Conservation (phyloP, 441 rosid genomes). For the Euphorbia schlechtendalii region DNA sequence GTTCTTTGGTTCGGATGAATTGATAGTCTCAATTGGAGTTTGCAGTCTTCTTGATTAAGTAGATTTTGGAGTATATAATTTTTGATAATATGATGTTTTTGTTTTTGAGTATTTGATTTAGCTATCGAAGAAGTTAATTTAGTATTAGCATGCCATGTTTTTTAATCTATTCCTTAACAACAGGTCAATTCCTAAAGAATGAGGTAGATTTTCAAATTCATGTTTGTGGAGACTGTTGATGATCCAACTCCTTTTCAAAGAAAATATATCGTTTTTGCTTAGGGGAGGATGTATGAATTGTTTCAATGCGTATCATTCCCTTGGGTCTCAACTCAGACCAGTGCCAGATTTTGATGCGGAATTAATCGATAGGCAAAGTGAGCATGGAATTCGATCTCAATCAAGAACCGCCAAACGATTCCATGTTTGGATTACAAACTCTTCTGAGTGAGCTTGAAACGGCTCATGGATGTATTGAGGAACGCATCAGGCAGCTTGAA, state of each 20-base stretch:
- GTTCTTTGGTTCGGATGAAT: not conserved
- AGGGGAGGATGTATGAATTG: not conserved
- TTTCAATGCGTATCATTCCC: not conserved
- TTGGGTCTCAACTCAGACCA: not conserved
- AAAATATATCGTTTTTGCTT: not conserved
- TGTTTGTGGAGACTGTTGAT: not conserved
- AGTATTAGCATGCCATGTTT: not conserved
- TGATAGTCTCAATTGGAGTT: not conserved
- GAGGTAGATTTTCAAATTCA: not conserved
- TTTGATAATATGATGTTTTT: not conserved
- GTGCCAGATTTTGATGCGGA: not conserved
- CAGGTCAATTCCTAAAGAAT: not conserved
- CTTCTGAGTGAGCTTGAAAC: conserved; percentile 40
- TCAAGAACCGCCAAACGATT: conserved; percentile 33
- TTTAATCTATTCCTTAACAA: not conserved
- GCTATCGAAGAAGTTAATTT: not conserved
- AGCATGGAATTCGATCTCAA: conserved; percentile 48
- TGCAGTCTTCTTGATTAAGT: not conserved
- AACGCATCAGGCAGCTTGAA: conserved; percentile 50
- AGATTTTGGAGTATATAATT: not conserved
- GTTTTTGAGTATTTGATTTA: not conserved
- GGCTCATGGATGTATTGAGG: conserved; percentile 45
- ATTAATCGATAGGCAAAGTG: conserved; percentile 22
- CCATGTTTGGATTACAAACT: conserved; percentile 30
- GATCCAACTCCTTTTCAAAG: not conserved